A percentile compares a stretch with the other conserved stretches of the same genome.
Conservation (phyloP, 306 rosid genomes). For the Rosa multiflora region DNA sequence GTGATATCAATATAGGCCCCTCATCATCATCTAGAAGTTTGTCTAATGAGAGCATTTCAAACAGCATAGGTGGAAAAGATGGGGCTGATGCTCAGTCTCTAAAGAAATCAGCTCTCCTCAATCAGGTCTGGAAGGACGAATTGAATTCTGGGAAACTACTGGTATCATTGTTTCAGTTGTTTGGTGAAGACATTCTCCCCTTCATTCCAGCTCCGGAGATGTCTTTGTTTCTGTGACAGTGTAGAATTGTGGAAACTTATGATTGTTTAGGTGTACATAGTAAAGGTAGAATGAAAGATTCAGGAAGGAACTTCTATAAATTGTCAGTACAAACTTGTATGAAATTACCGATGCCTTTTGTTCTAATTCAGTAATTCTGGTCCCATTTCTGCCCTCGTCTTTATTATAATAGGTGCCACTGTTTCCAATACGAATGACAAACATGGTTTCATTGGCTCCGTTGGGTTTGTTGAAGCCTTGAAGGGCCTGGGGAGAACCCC, state of each 20-base stretch:
- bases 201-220: constrained; percentile 66
- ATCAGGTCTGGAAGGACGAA: constrained; percentile 72
- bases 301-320: not conserved
- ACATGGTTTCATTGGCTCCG: not conserved
- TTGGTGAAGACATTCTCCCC: constrained; percentile 67
- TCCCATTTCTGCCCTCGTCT: not conserved
- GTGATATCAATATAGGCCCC: constrained; percentile 22
- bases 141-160: constrained; percentile 62
- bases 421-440: not conserved
- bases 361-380: not conserved
- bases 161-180: constrained; percentile 47
- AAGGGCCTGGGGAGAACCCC: constrained; percentile 56
- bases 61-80: constrained; percentile 22
- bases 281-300: constrained; percentile 7
- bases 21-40: constrained; percentile 20
- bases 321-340: not conserved
- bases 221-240: constrained; percentile 51
- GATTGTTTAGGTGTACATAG: not conserved
- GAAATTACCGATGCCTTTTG: not conserved
- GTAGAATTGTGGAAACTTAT: not conserved
- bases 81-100: constrained; percentile 26
- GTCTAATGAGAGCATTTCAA: constrained; percentile 7
- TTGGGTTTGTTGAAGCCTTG: not conserved
- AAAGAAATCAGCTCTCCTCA: constrained; percentile 51
- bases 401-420: not conserved